Conservation (phyloP, 306 rosid species). For the Lupinus albus region DNA sequence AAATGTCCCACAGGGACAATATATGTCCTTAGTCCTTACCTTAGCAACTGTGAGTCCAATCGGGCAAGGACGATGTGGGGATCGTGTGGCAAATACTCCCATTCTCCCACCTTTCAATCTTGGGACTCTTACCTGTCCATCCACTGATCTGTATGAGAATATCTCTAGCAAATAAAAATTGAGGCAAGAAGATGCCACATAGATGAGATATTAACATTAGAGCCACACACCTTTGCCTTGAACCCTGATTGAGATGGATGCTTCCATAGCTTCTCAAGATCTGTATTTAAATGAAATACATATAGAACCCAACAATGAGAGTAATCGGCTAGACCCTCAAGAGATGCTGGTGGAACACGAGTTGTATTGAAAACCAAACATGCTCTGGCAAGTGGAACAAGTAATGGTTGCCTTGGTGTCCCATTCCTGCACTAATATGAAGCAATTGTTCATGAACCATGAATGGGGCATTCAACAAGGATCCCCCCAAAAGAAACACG, state of each 20-base stretch:
- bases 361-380: slow-evolving; percentile 67
- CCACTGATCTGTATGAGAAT: slow-evolving; percentile 46
- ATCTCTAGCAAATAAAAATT: slow-evolving; percentile 33
- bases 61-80: slow-evolving; percentile 97
- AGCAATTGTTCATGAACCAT: slow-evolving; percentile 32
- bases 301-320: slow-evolving; percentile 93
- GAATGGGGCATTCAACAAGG: slow-evolving; percentile 26
- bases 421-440: slow-evolving; percentile 70
- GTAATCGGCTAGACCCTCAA: slow-evolving; percentile 84
- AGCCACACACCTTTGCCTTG: slow-evolving; percentile 82
- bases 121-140: slow-evolving; percentile 90
- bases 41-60: slow-evolving; percentile 93
- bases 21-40: slow-evolving; percentile 53
- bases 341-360: slow-evolving; percentile 86
- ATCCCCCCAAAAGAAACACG: slow-evolving; percentile 9
- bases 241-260: slow-evolving; percentile 75
- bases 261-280: slow-evolving; percentile 90
- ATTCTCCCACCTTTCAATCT: slow-evolving; percentile 79
- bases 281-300: slow-evolving; percentile 87
- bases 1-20: slow-evolving; percentile 29
- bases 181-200: slow-evolving; percentile 21
- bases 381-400: slow-evolving; percentile 95
- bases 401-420: slow-evolving; percentile 91
- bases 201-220: slow-evolving; percentile 29
- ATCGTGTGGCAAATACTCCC: slow-evolving; percentile 92